Evolutionary conservation across 2,329 filamentous ascomycete species (phyloP).

Genomic region (Claviceps capensis): DNA sequence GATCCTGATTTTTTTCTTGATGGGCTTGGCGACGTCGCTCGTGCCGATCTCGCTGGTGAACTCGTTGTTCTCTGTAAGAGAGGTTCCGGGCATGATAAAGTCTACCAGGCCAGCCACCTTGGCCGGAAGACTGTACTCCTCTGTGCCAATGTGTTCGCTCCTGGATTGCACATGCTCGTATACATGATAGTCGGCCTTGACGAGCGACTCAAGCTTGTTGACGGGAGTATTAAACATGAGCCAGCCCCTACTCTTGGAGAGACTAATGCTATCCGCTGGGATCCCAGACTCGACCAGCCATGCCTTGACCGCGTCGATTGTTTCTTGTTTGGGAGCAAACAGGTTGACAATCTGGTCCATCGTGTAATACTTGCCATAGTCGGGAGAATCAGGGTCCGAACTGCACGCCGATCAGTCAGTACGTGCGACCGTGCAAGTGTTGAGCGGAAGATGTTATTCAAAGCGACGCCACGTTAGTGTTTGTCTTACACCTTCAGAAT

Average conservation of each 20-base stretch:
- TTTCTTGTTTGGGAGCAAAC: slow-evolving; percentile 28
- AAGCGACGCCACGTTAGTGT: background rate
- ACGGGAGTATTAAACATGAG: slow-evolving; percentile 40
- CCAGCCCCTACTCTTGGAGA: slow-evolving; percentile 39
- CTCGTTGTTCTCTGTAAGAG: slow-evolving; percentile 1
- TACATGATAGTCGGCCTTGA: slow-evolving; percentile 38
- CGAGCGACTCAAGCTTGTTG: slow-evolving; percentile 36
- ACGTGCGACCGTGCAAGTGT: background rate
- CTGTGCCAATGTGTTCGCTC: slow-evolving; percentile 25
- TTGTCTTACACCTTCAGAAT: slow-evolving; percentile 23
- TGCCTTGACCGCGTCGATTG: slow-evolving; percentile 33
- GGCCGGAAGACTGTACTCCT: slow-evolving; percentile 26
- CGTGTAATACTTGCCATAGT: slow-evolving; percentile 35
- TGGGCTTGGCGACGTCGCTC: no score
- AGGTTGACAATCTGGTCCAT: slow-evolving; percentile 26
- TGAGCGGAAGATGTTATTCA: no score
- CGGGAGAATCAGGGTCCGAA: slow-evolving; percentile 27
- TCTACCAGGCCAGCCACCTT: slow-evolving; percentile 25
- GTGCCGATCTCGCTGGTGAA: no score
- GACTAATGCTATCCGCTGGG: slow-evolving; percentile 27
- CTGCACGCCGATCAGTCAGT: slow-evolving; percentile 1
- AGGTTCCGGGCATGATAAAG: slow-evolving; percentile 26
- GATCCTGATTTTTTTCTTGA: background rate
- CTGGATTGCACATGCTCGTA: slow-evolving; percentile 26
- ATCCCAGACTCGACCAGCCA: slow-evolving; percentile 44